Evolutionary conservation across 306 rosid genomes (phyloP).

Genomic region (Casuarina cunninghamiana): DNA sequence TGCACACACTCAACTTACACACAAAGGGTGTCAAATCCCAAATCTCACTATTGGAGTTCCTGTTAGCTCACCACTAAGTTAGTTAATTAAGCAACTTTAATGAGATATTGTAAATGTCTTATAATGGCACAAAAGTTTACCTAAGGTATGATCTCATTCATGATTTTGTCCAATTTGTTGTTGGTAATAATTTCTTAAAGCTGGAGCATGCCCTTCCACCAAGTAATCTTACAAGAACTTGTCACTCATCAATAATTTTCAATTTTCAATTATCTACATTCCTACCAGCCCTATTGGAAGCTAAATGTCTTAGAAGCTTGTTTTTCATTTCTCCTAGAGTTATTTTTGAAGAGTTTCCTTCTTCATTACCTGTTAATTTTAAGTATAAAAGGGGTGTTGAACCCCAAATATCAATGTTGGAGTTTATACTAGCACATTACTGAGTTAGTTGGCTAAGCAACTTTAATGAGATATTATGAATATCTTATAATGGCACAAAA

Average conservation of each 20-base stretch:
- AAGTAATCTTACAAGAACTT: constrained; percentile 4
- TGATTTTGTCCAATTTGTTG: constrained; percentile 21
- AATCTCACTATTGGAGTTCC: constrained; percentile 16
- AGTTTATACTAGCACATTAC: constrained; percentile 11
- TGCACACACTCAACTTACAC: too few species aligned
- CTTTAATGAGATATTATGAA: constrained; percentile 26
- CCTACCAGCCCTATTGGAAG: constrained; percentile 23
- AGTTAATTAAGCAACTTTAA: constrained; percentile 20
- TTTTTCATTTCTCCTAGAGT: neutral
- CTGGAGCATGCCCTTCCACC: neutral
- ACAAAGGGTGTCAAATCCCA: constrained; percentile 7
- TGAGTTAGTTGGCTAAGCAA: constrained; percentile 6
- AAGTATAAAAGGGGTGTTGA: constrained; percentile 5
- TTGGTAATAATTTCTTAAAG: constrained; percentile 25
- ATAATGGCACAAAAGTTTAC: constrained; percentile 12
- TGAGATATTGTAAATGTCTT: constrained; percentile 26
- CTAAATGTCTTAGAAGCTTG: constrained; percentile 21
- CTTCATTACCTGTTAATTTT: constrained; percentile 18
- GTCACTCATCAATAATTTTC: constrained; percentile 31
- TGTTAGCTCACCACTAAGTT: neutral
- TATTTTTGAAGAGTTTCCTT: constrained; percentile 10
- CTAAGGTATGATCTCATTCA: constrained; percentile 31
- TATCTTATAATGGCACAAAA: constrained; percentile 12
- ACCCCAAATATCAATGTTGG: constrained; percentile 12
- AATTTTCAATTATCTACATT: constrained; percentile 5